Evolutionary conservation across 2,329 filamentous ascomycete genomes (phyloP).

Genomic region (Monilinia vaccinii-corymbosi): DNA sequence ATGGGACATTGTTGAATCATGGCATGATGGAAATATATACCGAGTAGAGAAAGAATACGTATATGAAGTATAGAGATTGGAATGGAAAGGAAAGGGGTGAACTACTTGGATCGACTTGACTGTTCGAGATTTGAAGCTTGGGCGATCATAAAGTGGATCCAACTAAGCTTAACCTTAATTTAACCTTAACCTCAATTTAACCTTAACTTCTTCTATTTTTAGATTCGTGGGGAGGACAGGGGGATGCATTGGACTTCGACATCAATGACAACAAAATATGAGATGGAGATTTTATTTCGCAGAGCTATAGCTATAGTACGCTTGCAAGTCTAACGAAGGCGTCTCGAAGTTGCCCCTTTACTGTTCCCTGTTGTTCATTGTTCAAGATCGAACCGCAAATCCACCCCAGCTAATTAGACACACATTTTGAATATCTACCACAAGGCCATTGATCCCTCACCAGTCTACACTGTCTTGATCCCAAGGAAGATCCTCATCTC

Average conservation of each 20-base stretch:
- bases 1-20: conserved; percentile 6
- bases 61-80: neutral
- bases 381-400: neutral
- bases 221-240: no score
- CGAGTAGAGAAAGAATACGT: neutral
- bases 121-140: neutral
- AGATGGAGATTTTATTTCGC: neutral
- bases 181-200: neutral
- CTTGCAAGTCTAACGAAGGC: neutral
- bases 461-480: neutral
- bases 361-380: neutral
- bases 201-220: neutral
- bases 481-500: conserved; percentile 11
- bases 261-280: neutral
- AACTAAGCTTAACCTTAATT: no score
- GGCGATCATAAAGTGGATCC: neutral
- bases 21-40: neutral
- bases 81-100: neutral
- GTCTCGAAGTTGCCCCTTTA: neutral
- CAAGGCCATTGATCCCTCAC: neutral
- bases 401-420: neutral
- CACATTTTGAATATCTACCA: neutral
- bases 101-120: neutral
- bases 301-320: neutral
- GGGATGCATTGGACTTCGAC: neutral